A percentile compares a stretch with the other conserved stretches of the same genome.
These are phyloP conservation scores for Geotrichum restrictum DNA, from an alignment of 1,139 yeast species.

Conservation along the genomic window DNA sequence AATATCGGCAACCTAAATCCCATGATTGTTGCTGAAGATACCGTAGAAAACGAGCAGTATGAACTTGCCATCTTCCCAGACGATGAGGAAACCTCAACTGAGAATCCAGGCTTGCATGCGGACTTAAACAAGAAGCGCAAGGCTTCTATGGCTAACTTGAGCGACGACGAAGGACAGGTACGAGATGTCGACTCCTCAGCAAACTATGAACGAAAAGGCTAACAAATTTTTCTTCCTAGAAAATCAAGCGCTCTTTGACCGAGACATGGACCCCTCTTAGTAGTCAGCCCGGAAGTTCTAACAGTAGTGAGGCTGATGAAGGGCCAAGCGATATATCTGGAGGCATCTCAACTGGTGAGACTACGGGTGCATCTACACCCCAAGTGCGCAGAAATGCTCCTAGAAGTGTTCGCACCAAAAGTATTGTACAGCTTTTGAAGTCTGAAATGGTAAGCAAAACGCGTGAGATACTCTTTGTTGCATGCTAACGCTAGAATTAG, in stretches of 20 bases:
- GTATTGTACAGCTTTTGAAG: slow-evolving; percentile 12
- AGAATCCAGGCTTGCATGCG: not conserved
- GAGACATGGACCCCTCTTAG: slow-evolving; percentile 5
- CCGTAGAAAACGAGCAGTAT: not conserved
- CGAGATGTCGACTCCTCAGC: not conserved
- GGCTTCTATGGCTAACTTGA: not conserved
- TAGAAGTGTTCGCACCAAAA: slow-evolving; percentile 9
- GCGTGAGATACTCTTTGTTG: not conserved
- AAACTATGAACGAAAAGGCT: not conserved
- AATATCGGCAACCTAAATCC: slow-evolving; percentile 4
- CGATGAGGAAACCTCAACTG: not conserved
- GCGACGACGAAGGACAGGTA: slow-evolving; percentile 1
- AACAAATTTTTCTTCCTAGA: not conserved
- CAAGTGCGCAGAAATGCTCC: slow-evolving; percentile 13
- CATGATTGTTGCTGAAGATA: slow-evolving; percentile 7
- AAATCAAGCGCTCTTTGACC: slow-evolving; percentile 3
- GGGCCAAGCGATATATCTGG: not conserved
- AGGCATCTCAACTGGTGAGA: not conserved
- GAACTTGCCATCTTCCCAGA: not conserved
- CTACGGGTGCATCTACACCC: not conserved
- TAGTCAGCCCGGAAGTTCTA: slow-evolving; percentile 9
- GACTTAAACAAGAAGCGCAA: not conserved
- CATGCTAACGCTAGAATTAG: not conserved
- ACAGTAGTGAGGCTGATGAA: not conserved
- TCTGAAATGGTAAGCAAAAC: slow-evolving; percentile 11